These are phyloP conservation scores for Vitis rupestris DNA, from an alignment of 164 flowering plant genomes.

Conservation along the genomic window DNA sequence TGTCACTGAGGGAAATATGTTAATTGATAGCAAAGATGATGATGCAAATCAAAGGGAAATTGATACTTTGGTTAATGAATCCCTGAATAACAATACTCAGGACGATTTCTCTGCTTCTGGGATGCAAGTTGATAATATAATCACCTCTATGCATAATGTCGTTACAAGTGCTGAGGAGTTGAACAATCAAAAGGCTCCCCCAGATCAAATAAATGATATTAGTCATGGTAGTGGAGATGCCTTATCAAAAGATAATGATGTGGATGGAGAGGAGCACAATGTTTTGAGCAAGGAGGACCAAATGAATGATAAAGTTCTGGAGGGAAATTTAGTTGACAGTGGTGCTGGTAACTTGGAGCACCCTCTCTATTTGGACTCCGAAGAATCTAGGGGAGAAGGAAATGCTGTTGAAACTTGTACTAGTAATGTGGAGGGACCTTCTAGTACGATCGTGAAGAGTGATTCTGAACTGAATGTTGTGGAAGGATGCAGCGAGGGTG, in stretches of 20 bases:
- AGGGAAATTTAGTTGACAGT: constrained; percentile 13
- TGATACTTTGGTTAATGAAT: constrained; percentile 11
- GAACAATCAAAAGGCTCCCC: constrained; percentile 15
- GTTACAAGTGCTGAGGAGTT: constrained; percentile 11
- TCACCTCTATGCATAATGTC: constrained; percentile 4
- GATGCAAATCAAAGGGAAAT: constrained; percentile 16
- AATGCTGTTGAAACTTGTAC: constrained; percentile 10
- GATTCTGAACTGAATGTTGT: constrained; percentile 12
- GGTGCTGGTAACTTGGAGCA: constrained; percentile 8
- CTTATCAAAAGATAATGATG: constrained; percentile 9
- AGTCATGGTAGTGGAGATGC: constrained; percentile 10
- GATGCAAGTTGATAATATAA: constrained; percentile 17
- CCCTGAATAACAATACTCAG: constrained; percentile 9
- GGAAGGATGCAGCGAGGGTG: constrained; percentile 20
- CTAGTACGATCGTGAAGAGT: constrained; percentile 3
- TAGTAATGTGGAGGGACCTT: constrained; percentile 12
- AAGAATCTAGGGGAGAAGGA: constrained; percentile 18
- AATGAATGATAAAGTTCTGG: constrained; percentile 19
- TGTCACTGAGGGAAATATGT: constrained; percentile 2
- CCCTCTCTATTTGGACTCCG: constrained; percentile 6
- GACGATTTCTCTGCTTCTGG: constrained; percentile 19
- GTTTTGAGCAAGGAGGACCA: constrained; percentile 14
- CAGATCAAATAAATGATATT: constrained; percentile 13
- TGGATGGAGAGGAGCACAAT: constrained; percentile 9
- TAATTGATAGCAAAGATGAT: constrained; percentile 13